Evolutionary conservation across 805 yeast species (phyloP), one percentile per base, ranked within the genome.

Genomic region (Ogataea degrootiae): DNA sequence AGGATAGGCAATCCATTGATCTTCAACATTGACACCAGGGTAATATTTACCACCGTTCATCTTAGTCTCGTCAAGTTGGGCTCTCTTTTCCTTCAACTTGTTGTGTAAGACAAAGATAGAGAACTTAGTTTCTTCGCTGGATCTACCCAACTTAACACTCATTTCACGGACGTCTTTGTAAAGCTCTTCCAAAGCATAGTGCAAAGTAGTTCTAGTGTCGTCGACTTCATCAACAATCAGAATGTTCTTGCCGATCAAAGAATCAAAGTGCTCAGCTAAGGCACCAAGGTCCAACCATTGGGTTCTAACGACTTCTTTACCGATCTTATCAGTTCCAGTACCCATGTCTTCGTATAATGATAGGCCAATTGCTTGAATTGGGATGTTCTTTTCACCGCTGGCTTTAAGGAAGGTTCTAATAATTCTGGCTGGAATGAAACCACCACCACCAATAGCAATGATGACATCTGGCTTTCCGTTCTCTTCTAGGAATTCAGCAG

Each of bases 151-250:
- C 58, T 74, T 72, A 50, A 68, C 70, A 53, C 87, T 87, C 57
- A 82, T 82, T 45, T 72, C 76, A 43, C 69, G 68, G 40, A 87
- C 82, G 54, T 80, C 85, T 63, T 82, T 80, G 63, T 82, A 76
- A 53, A 88, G 72, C 67, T 88, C 96, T 11, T 80, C 72, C 37
- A 87, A 77, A 2, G 96, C 96, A 61, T 87, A 88, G 63, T 86
- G 92, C 48, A 88, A 71, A 2, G 96, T 88, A 45, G 96, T 88
- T 74, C 96, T 84, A 22, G 96, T 87, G 64, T 88, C 96, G 66
- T 88, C 96, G 41, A 88, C 96, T 70, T 88, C 96, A 66, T 88
- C 96, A 34, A 88, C 94, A 58, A 88, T 86, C 55, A 88, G 69
- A 36, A 88, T 75, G 62, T 82, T 83, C 68, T 87, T 88, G 57